phyloP scores from a whole-genome alignment of 768 basidiomycete species.

The Auricularia sp. region DNA sequence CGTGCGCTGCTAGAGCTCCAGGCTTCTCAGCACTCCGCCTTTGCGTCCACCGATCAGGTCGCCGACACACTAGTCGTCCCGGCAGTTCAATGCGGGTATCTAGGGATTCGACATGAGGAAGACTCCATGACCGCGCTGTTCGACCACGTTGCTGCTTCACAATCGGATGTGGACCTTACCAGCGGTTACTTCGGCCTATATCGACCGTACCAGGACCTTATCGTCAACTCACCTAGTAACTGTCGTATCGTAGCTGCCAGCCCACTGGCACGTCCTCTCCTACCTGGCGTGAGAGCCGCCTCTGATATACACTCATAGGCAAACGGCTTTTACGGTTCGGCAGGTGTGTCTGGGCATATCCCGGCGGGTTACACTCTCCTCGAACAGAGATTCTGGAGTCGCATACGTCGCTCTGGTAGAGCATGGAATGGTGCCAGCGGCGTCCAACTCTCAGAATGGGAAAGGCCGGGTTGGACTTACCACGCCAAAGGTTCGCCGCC shows the following conservation, averaged over 20 bases:
- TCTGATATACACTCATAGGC: constrained; percentile 40
- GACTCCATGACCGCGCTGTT: constrained; percentile 48
- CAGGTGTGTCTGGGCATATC: constrained; percentile 83
- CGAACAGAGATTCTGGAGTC: constrained; percentile 62
- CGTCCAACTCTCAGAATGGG: constrained; percentile 80
- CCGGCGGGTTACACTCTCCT: constrained; percentile 90
- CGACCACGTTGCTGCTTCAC: constrained; percentile 27
- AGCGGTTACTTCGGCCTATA: constrained; percentile 93
- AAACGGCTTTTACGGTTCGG: constrained; percentile 89
- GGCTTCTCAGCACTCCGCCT: constrained; percentile 19
- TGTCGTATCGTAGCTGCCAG: constrained; percentile 75
- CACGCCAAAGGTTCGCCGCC: constrained; percentile 85
- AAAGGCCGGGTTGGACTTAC: constrained; percentile 86
- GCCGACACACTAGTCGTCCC: constrained; percentile 57
- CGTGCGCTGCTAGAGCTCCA: constrained; percentile 53
- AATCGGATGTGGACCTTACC: constrained; percentile 63
- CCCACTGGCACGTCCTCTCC: constrained; percentile 52
- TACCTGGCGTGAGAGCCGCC: constrained; percentile 3
- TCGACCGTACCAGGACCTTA: constrained; percentile 61
- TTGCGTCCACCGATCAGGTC: constrained; percentile 6
- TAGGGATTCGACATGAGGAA: constrained; percentile 82
- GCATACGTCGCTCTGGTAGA: constrained; percentile 9
- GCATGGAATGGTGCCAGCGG: constrained; percentile 24
- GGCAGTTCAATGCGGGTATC: constrained; percentile 81
- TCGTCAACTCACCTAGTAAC: constrained; percentile 42